Evolutionary conservation across 495 filamentous ascomycete species (phyloP).

Genomic region (Aspergillus conjunctus): DNA sequence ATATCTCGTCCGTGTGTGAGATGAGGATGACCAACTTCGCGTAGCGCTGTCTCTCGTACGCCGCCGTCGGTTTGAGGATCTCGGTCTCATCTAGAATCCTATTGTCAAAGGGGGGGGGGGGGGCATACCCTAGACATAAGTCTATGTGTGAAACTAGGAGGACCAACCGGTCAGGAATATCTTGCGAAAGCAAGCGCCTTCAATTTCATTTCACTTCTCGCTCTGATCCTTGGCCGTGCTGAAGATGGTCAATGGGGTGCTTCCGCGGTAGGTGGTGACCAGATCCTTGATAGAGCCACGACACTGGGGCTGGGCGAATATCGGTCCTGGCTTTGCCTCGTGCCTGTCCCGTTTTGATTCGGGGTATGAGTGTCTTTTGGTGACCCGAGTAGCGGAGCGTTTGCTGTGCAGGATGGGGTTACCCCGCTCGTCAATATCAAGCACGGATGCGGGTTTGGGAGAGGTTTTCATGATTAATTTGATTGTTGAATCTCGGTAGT

Average conservation of each 20-base stretch:
- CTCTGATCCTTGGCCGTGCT: slow-evolving; percentile 17
- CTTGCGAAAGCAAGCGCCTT: slow-evolving; percentile 21
- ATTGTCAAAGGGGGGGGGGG: background rate
- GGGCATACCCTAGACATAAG: background rate
- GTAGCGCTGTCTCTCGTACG: slow-evolving; percentile 3
- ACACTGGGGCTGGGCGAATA: slow-evolving; percentile 13
- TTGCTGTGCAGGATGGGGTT: slow-evolving; percentile 23
- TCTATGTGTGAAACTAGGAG: background rate
- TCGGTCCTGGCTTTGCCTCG: slow-evolving; percentile 3
- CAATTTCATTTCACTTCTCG: slow-evolving; percentile 14
- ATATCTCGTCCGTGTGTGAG: slow-evolving; percentile 15
- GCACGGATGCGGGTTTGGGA: slow-evolving; percentile 16
- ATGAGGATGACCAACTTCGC: slow-evolving; percentile 21
- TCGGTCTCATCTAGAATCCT: slow-evolving; percentile 14
- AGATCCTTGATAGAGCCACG: slow-evolving; percentile 14
- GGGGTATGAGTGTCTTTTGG: slow-evolving; percentile 3
- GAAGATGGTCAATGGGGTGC: slow-evolving; percentile 17
- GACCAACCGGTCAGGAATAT: slow-evolving; percentile 18
- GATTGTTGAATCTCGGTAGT: background rate
- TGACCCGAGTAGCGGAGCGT: slow-evolving; percentile 22
- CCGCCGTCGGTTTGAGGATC: slow-evolving; percentile 13
- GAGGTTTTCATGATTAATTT: slow-evolving; percentile 11
- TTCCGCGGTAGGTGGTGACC: slow-evolving; percentile 3
- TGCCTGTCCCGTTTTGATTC: background rate
- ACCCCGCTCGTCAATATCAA: slow-evolving; percentile 17